phyloP scores from a whole-genome alignment of 768 basidiomycete species.

The Gymnopilus dilepis region DNA sequence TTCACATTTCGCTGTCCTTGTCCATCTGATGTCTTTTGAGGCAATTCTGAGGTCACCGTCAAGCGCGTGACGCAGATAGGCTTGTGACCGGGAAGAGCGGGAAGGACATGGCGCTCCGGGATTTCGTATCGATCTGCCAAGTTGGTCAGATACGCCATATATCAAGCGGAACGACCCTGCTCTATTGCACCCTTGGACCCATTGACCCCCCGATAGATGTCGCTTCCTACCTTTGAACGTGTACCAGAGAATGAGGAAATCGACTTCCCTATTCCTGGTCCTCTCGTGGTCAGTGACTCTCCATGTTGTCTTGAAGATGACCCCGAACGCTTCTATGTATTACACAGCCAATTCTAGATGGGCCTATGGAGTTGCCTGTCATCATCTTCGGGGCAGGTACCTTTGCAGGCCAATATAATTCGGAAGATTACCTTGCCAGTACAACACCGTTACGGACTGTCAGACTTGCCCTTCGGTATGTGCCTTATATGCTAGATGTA shows the following conservation, averaged over 20 bases:
- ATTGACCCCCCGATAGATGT: conserved; percentile 11
- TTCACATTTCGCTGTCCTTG: background rate
- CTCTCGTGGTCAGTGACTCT: conserved; percentile 41
- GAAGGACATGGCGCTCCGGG: background rate
- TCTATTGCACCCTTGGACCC: background rate
- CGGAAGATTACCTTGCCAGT: conserved; percentile 59
- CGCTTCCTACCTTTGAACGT: conserved; percentile 7
- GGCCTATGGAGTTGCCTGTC: conserved; percentile 43
- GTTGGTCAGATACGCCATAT: background rate
- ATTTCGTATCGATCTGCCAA: conserved; percentile 1
- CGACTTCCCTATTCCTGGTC: conserved; percentile 43
- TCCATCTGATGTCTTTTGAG: conserved; percentile 2
- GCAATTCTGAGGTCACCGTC: background rate
- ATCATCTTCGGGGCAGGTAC: conserved; percentile 77
- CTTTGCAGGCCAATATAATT: conserved; percentile 72
- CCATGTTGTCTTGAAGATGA: background rate
- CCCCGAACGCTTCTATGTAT: background rate
- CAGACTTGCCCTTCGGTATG: conserved; percentile 77
- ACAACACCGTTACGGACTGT: conserved; percentile 66
- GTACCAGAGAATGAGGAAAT: conserved; percentile 37
- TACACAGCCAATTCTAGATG: conserved; percentile 40
- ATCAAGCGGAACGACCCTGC: background rate
- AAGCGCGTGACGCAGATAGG: conserved; percentile 13
- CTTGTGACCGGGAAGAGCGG: background rate
- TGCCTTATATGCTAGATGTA: background rate